Conservation (phyloP, 2,329 filamentous ascomycete genomes). For the Cytospora chrysosperma region DNA sequence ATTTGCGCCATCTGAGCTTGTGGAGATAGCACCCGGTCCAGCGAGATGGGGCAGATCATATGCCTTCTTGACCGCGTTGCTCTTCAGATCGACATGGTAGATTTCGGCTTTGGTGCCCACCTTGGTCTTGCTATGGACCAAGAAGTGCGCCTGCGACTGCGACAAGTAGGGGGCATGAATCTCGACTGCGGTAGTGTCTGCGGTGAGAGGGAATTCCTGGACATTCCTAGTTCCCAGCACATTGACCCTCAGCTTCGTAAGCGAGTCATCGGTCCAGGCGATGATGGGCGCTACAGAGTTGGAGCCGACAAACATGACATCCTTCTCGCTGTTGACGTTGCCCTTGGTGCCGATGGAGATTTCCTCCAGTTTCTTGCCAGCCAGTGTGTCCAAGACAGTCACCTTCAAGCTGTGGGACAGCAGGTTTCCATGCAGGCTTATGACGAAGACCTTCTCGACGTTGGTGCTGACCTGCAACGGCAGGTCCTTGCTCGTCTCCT, state of each 20-base stretch:
- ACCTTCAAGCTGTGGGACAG: slow-evolving; percentile 77
- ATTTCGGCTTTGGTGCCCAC: slow-evolving; percentile 78
- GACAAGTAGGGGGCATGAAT: slow-evolving; percentile 73
- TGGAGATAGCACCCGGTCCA: slow-evolving; percentile 74
- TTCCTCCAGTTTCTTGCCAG: slow-evolving; percentile 71
- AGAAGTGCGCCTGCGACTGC: slow-evolving; percentile 75
- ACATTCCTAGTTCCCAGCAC: slow-evolving; percentile 62
- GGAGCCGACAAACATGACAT: slow-evolving; percentile 72
- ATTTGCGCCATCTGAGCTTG: slow-evolving; percentile 73
- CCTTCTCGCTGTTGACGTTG: slow-evolving; percentile 63
- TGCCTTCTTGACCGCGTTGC: slow-evolving; percentile 66
- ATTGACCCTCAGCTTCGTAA: slow-evolving; percentile 67
- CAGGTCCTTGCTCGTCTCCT: slow-evolving; percentile 64
- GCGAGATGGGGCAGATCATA: slow-evolving; percentile 74
- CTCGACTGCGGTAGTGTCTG: slow-evolving; percentile 51
- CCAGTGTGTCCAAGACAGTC: slow-evolving; percentile 68
- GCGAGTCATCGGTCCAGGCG: slow-evolving; percentile 67
- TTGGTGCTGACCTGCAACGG: slow-evolving; percentile 75
- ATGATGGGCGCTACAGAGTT: slow-evolving; percentile 74
- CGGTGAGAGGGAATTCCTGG: slow-evolving; percentile 52
- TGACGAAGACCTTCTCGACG: slow-evolving; percentile 69
- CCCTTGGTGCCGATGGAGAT: slow-evolving; percentile 70
- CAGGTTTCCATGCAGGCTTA: slow-evolving; percentile 69
- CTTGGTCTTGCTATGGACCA: slow-evolving; percentile 75
- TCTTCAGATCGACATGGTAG: slow-evolving; percentile 76